Base-by-base conservation (phyloP, 495 filamentous ascomycete genomes). In the Massariosphaeria phaeospora region DNA sequence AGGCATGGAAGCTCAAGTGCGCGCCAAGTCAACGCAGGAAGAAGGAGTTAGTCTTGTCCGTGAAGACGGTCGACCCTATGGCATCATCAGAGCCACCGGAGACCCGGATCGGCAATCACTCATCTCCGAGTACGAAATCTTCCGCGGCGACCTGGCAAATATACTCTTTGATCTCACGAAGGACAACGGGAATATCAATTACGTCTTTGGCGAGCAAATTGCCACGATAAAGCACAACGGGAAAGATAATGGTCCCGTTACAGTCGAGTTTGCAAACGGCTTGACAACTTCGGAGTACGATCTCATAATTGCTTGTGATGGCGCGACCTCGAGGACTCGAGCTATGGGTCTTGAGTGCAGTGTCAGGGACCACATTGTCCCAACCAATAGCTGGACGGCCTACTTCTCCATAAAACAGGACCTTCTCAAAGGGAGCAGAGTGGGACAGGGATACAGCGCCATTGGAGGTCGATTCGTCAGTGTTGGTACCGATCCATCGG, bases 71-170 rank as follows among this genome's bases (percentile, higher is more conserved):
- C 53, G 55, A 35, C 51, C 57, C 1, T 66, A 57, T 48, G 78
- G 67, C 7, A 74, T 54, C 48, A 68, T 80, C 26, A 69, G 42
- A 17, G 66, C 73, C n/a, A 68, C 70, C 10, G 75, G 72, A 23
- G 59, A 67, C 46, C 62, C 72, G 1, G 69, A 72, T 21, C 57
- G 57, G 33, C 75, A 80, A 66, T 66, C 62, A 30, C 64, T 78
- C 1, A 69, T 74, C 7, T 76, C 74, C 5, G 79, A 82, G 62
- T 81, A 67, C 48, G 81, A 82, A 64, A 77, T 83, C 33, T 70
- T 80, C 56, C 63, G 81, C 3, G 78, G 76, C 1, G 73, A 80
- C 48, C 48, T 84, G 23, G 70, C 68, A 8, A 31, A 66, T 15
- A 71, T 82, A 18, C 42, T 64, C 3, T 73, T 73, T 51, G 68